These are phyloP conservation scores for Gnomoniopsis smithogilvyi DNA, from an alignment of 2,329 filamentous ascomycete species.

Conservation along the genomic window DNA sequence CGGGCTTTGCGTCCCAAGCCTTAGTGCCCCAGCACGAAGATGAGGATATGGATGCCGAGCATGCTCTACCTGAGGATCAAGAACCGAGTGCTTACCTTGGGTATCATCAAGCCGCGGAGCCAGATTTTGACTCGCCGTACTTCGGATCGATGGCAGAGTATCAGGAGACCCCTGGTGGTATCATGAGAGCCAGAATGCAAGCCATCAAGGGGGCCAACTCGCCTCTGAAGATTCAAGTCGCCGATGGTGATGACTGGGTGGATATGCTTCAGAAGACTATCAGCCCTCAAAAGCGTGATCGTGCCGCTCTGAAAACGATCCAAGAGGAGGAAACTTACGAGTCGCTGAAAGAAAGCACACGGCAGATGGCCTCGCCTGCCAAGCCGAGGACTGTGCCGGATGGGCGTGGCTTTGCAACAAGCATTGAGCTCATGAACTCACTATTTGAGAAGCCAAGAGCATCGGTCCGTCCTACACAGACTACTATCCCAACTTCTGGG, in stretches of 20 bases:
- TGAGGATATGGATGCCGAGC: slow-evolving; percentile 70
- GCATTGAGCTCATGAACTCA: slow-evolving; percentile 95
- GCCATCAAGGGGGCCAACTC: slow-evolving; percentile 58
- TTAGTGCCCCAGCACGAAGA: slow-evolving; percentile 57
- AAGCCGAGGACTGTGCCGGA: slow-evolving; percentile 38
- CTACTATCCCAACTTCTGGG: slow-evolving; percentile 55
- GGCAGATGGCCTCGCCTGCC: slow-evolving; percentile 27
- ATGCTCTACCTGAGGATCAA: slow-evolving; percentile 68
- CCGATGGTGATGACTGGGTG: slow-evolving; percentile 82
- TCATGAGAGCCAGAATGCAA: slow-evolving; percentile 62
- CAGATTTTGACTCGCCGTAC: slow-evolving; percentile 50
- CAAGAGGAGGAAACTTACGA: slow-evolving; percentile 60
- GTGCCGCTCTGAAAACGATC: slow-evolving; percentile 62
- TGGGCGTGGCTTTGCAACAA: slow-evolving; percentile 72
- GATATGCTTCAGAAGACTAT: slow-evolving; percentile 92
- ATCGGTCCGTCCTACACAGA: slow-evolving; percentile 51
- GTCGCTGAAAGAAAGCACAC: slow-evolving; percentile 29
- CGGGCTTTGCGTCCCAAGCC: slow-evolving; percentile 68
- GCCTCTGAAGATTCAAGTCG: slow-evolving; percentile 57
- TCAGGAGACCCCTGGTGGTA: slow-evolving; percentile 55
- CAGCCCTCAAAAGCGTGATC: slow-evolving; percentile 89
- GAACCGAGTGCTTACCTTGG: slow-evolving; percentile 73
- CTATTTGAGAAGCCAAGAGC: slow-evolving; percentile 74
- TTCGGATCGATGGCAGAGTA: slow-evolving; percentile 43
- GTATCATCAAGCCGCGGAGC: slow-evolving; percentile 76